Conservation (phyloP, 805 yeast species). For the Suhomyces faveliae region DNA sequence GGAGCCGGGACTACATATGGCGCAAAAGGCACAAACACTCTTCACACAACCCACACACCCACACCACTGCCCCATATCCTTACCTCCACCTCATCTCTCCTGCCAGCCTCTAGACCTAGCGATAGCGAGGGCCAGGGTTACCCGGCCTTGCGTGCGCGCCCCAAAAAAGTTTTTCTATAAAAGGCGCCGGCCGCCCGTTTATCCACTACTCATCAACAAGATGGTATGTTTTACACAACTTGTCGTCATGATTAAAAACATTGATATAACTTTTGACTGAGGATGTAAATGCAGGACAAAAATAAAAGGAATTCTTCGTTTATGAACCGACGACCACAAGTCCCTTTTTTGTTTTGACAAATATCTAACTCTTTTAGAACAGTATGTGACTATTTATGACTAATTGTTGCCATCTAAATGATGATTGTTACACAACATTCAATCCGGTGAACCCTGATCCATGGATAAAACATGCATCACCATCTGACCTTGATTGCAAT, state of each 20-base stretch:
- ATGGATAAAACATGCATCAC: slow-evolving; percentile 94
- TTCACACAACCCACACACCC: neutral
- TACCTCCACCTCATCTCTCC: neutral
- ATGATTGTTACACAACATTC: slow-evolving; percentile 18
- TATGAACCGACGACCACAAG: slow-evolving; percentile 47
- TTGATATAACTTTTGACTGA: slow-evolving; percentile 46
- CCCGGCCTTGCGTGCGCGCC: neutral
- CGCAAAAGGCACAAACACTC: too few relatives aligned
- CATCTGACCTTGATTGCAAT: slow-evolving; percentile 61
- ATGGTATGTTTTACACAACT: neutral
- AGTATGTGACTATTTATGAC: slow-evolving; percentile 7
- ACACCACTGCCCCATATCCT: neutral
- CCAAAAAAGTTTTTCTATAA: slow-evolving; percentile 1
- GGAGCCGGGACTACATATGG: too few relatives aligned
- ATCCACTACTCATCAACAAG: neutral
- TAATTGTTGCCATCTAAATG: slow-evolving; percentile 6
- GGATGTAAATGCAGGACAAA: slow-evolving; percentile 77
- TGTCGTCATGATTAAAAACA: slow-evolving; percentile 24
- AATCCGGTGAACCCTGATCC: slow-evolving; percentile 70
- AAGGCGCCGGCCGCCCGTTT: neutral
- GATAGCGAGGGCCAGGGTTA: neutral
- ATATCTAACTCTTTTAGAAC: neutral
- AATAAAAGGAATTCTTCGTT: slow-evolving; percentile 75
- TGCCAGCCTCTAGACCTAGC: neutral
- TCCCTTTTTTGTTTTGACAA: neutral